Evolutionary conservation across 2,329 filamentous ascomycete genomes (phyloP).

Genomic region (Xylaria digitata): DNA sequence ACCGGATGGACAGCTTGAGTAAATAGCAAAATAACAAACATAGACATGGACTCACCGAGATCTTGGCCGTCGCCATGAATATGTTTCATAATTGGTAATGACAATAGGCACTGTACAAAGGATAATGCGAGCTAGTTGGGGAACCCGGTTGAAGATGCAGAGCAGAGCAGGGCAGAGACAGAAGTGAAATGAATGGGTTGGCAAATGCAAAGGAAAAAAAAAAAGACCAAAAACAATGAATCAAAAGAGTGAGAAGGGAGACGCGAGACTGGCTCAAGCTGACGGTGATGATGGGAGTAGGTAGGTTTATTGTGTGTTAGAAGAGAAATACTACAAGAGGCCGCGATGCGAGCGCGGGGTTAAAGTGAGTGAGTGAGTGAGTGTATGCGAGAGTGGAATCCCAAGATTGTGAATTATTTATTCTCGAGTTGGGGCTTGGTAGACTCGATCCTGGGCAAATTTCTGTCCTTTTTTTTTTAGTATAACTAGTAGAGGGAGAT

Average conservation of each 20-base stretch:
- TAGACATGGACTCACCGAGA: constrained; percentile 53
- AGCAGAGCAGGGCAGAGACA: not conserved
- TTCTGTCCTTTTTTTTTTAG: constrained; percentile 10
- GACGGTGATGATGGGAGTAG: constrained; percentile 1
- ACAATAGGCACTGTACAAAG: constrained; percentile 22
- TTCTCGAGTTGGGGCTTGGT: constrained; percentile 27
- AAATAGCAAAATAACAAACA: constrained; percentile 15
- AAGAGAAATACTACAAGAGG: constrained; percentile 27
- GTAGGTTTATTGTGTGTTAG: constrained; percentile 3
- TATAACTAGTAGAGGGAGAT: not conserved
- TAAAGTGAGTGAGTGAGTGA: constrained; percentile 16
- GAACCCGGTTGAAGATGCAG: constrained; percentile 8
- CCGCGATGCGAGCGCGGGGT: constrained; percentile 40
- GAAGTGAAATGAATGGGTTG: constrained; percentile 1
- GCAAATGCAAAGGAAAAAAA: constrained; percentile 23
- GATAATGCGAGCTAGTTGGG: not conserved
- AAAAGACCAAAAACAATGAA: constrained; percentile 13
- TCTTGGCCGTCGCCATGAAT: constrained; percentile 57
- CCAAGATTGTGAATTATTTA: constrained; percentile 25
- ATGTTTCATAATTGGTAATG: constrained; percentile 58
- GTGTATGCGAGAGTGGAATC: constrained; percentile 23
- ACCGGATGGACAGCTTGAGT: constrained; percentile 31
- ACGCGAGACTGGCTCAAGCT: constrained; percentile 40
- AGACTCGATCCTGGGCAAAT: constrained; percentile 18
- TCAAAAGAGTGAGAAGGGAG: constrained; percentile 22